These are phyloP conservation scores for Phyllosticta citriasiana DNA, from an alignment of 2,329 filamentous ascomycete genomes.

Conservation along the genomic window DNA sequence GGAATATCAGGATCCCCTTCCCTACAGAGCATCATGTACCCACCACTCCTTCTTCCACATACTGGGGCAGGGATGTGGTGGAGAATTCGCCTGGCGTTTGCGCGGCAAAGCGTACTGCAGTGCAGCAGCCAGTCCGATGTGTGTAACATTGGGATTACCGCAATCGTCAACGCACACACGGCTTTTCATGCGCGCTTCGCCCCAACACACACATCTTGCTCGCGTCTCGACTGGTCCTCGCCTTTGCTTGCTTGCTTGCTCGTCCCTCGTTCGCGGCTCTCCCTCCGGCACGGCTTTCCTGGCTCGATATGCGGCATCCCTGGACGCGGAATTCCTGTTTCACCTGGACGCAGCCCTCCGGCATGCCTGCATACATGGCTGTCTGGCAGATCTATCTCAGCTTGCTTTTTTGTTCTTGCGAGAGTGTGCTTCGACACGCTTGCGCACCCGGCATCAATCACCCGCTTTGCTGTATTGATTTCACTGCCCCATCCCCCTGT, in stretches of 20 bases:
- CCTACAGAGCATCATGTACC: conserved; percentile 5
- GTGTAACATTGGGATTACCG: conserved; percentile 1
- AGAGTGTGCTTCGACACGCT: neutral
- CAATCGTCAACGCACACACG: neutral
- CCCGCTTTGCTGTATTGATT: neutral
- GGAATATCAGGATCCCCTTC: conserved; percentile 10
- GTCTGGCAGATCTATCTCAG: neutral
- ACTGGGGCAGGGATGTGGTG: neutral
- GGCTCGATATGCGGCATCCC: neutral
- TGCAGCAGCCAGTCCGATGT: conserved; percentile 1
- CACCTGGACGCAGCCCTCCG: neutral
- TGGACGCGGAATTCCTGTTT: neutral
- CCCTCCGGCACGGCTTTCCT: conserved; percentile 1
- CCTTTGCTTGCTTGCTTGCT: neutral
- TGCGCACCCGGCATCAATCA: neutral
- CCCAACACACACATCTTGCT: neutral
- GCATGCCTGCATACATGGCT: neutral
- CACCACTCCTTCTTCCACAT: neutral
- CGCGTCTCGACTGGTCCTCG: neutral
- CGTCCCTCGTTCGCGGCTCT: neutral
- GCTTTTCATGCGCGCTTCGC: neutral
- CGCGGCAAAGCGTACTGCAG: conserved; percentile 1
- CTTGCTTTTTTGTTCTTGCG: neutral
- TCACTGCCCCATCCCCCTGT: neutral
- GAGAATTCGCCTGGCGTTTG: neutral